These are phyloP conservation scores for Testicularia cyperi DNA, from an alignment of 1,284 basidiomycete species.

Conservation along the genomic window DNA sequence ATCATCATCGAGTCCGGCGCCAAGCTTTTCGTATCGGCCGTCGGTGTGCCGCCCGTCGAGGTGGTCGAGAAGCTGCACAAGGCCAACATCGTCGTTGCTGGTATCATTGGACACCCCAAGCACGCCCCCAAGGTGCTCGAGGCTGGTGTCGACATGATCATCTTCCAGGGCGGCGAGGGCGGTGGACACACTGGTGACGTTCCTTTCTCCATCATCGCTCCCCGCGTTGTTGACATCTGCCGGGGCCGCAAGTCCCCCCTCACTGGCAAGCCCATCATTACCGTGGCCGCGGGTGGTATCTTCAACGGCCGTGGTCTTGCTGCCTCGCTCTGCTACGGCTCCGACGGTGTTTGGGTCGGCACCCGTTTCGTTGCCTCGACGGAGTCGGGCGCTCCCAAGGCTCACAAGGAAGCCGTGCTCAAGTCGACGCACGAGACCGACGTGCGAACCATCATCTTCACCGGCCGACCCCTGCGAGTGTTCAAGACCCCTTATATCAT, in stretches of 20 bases:
- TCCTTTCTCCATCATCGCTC: constrained; percentile 44
- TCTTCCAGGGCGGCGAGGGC: constrained; percentile 55
- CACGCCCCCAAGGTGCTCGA: constrained; percentile 52
- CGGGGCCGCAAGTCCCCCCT: constrained; percentile 47
- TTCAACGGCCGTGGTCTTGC: constrained; percentile 50
- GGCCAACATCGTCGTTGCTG: constrained; percentile 43
- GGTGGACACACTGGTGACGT: constrained; percentile 56
- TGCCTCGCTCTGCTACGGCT: constrained; percentile 46
- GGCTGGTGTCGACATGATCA: constrained; percentile 53
- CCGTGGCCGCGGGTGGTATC: constrained; percentile 51
- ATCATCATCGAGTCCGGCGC: constrained; percentile 51
- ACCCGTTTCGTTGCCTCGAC: constrained; percentile 78
- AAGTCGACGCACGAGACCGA: constrained; percentile 54
- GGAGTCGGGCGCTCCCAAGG: constrained; percentile 50
- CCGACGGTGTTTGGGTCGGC: constrained; percentile 63
- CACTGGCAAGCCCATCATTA: constrained; percentile 50
- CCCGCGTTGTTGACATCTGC: constrained; percentile 49
- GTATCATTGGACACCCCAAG: constrained; percentile 70
- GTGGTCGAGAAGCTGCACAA: constrained; percentile 51
- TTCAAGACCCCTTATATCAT: constrained; percentile 45
- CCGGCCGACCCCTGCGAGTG: constrained; percentile 76
- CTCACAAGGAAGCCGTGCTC: constrained; percentile 54
- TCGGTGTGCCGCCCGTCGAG: constrained; percentile 50
- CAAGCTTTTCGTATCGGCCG: constrained; percentile 53
- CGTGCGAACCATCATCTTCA: constrained; percentile 55